These are phyloP conservation scores for Ascochyta viciae-villosae DNA, from an alignment of 2,329 filamentous ascomycete genomes.

Conservation along the genomic window DNA sequence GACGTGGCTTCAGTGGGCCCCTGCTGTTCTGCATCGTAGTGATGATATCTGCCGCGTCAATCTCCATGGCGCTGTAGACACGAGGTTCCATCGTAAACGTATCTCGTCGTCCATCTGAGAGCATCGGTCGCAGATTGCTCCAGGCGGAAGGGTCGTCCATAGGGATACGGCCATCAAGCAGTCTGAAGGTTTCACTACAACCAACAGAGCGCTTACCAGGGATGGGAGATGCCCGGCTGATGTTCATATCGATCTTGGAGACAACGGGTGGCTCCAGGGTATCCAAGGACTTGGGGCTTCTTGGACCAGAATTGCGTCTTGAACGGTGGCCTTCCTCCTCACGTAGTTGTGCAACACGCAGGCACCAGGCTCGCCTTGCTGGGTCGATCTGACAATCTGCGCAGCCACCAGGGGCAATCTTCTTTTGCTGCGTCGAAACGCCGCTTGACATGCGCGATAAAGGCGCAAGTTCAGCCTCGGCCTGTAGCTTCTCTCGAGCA, in stretches of 20 bases:
- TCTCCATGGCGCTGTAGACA: constrained; percentile 47
- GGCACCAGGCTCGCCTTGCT: constrained; percentile 45
- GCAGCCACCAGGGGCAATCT: constrained; percentile 41
- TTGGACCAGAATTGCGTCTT: constrained; percentile 10
- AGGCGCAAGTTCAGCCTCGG: constrained; percentile 22
- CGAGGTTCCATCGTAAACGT: constrained; percentile 36
- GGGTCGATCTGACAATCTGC: constrained; percentile 46
- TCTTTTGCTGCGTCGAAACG: constrained; percentile 7
- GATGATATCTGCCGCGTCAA: constrained; percentile 47
- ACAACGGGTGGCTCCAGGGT: constrained; percentile 39
- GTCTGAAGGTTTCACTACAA: constrained; percentile 45
- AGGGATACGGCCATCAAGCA: constrained; percentile 43
- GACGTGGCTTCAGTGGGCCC: constrained; percentile 35
- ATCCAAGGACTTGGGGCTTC: constrained; percentile 25
- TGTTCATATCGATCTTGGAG: constrained; percentile 28
- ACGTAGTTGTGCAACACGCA: constrained; percentile 41
- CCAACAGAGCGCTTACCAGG: constrained; percentile 35
- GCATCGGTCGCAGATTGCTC: constrained; percentile 40
- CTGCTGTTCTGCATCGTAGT: constrained; percentile 44
- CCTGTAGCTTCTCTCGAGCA: constrained; percentile 18
- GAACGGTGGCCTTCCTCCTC: constrained; percentile 17
- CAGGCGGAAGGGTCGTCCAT: constrained; percentile 44
- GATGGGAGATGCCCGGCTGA: constrained; percentile 15
- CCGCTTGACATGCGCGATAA: constrained; percentile 14
- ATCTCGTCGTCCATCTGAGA: constrained; percentile 25